phyloP scores from a whole-genome alignment of 176 grass and related monocot genomes.

The Tillandsia leiboldiana region DNA sequence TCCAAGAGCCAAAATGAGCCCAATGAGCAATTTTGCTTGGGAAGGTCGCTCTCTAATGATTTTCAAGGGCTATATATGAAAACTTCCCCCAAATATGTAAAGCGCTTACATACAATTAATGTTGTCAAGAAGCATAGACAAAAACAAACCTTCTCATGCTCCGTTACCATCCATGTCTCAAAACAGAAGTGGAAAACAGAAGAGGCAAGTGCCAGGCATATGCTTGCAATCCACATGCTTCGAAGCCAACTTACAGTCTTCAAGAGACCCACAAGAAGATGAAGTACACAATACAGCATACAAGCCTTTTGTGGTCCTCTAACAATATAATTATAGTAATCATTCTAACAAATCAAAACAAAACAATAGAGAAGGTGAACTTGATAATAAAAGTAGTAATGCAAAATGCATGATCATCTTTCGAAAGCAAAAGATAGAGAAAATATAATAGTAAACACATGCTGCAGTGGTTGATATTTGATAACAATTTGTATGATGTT shows the following conservation, averaged over 20 bases:
- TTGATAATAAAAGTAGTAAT: neutral
- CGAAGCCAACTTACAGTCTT: conserved; percentile 50
- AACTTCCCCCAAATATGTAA: too few species aligned
- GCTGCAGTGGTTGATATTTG: too few species aligned
- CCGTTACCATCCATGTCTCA: conserved; percentile 66
- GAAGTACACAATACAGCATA: conserved; percentile 66
- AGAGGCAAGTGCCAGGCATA: conserved; percentile 54
- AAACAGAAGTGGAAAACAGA: conserved; percentile 91
- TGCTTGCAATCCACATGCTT: conserved; percentile 60
- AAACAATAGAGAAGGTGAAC: neutral
- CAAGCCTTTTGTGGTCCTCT: conserved; percentile 63
- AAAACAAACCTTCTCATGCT: conserved; percentile 82
- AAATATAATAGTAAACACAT: too few species aligned
- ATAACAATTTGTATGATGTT: too few species aligned
- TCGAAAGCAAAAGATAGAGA: too few species aligned
- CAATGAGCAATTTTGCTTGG: too few species aligned
- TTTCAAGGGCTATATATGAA: too few species aligned
- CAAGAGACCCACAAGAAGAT: conserved; percentile 44
- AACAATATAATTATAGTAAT: conserved; percentile 20
- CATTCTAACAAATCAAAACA: neutral
- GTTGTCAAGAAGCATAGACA: neutral
- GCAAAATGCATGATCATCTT: too few species aligned
- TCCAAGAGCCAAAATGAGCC: too few species aligned
- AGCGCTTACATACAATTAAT: too few species aligned
- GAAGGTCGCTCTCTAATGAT: too few species aligned